Base-by-base conservation (phyloP, 2,329 filamentous ascomycete species). In the Pseudogymnoascus sp. region DNA sequence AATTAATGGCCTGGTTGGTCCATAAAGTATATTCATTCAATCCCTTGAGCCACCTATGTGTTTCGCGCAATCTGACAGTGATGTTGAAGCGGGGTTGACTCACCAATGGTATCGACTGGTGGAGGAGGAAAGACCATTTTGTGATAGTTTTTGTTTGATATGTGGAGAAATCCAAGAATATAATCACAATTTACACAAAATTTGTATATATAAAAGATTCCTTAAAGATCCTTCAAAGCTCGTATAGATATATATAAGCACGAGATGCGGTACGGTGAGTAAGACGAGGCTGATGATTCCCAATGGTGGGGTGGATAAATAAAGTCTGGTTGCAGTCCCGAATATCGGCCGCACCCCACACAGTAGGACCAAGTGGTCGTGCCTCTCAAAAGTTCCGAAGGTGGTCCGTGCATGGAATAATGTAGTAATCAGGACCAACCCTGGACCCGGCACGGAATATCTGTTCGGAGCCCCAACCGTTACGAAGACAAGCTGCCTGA, bases 61-160 rank as follows among this genome's bases (percentile, higher is more conserved):
- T 10, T 54, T 54, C 29, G 8, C 5, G 17, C 9, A 15, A 10
- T 21, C 29, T 54, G 47, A 21, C 47, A 21, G 47, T 54, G 29
- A 35, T 33, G n/a, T 54, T 35, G 47, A 54, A 54, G 47, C 29
- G 15, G 47, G n/a, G 47, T 33, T 7, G 47, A 66, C 74, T 50
- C 74, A 83, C 81, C 83, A 78, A 96, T 93, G 66, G 88, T 88
- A 71, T 84, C 85, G 68, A 89, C 85, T 3, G 90, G 87, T 9
- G 88, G 84, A 31, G 91, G 90, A 66, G 91, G 91, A 71, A 92
- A 93, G 39, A 77, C 58, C 73, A 77, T 76, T 33, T 60, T 67
- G 58, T 54, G 26, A 54, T 54, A 54, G 47, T 33, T 54, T 54
- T 35, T 35, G 15, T 35, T 57, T 24, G 39, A 11, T 11, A 50